Base-by-base conservation (phyloP, 2,329 filamentous ascomycete species). In the Neurospora sp. region DNA sequence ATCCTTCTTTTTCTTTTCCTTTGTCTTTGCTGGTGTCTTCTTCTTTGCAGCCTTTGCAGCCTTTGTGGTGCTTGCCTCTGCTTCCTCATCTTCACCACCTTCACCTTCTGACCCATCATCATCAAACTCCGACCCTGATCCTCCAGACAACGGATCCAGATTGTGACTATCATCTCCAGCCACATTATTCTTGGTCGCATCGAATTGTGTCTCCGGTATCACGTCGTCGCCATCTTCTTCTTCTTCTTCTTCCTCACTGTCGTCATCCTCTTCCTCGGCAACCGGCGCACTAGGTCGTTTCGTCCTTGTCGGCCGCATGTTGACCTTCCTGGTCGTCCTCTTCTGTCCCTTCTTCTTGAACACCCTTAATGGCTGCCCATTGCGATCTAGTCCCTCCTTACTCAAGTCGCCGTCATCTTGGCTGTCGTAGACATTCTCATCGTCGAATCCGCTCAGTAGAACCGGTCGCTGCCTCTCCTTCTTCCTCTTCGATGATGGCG, bases 291-390 rank as follows among this genome's bases (percentile, higher is more conserved):
- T 62, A 28, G 85, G 83, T 43, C 88, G 84, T 75, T 84, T 85
- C 7, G 78, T 77, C 69, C 82, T 78, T 0, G 80, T 84, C 1
- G 87, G 87, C 72, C 81, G 84, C 82, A 91, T 92, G 71, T 89
- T 93, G 69, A 87, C 84, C 67, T 85, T 83, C 72, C 89, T 84
- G 3, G 92, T 95, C 69, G 91, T 93, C 72, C 92, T 85, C 82
- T 96, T 96, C 78, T 92, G 86, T 0, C 91, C 92, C 82, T 92
- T 92, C 85, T 96, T 96, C 84, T 94, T 95, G 83, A 86, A 95
- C 1, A 87, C 80, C 69, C 84, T 87, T 43, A 89, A 78, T 2
- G 89, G 89, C 72, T 86, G 83, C 1, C 88, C 88, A 74, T 88
- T 81, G n/a, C 82, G 82, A 68, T 82, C 87, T 13, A 85, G 70